phyloP scores from a whole-genome alignment of 257 asterid species.

The Solanum phureja region DNA sequence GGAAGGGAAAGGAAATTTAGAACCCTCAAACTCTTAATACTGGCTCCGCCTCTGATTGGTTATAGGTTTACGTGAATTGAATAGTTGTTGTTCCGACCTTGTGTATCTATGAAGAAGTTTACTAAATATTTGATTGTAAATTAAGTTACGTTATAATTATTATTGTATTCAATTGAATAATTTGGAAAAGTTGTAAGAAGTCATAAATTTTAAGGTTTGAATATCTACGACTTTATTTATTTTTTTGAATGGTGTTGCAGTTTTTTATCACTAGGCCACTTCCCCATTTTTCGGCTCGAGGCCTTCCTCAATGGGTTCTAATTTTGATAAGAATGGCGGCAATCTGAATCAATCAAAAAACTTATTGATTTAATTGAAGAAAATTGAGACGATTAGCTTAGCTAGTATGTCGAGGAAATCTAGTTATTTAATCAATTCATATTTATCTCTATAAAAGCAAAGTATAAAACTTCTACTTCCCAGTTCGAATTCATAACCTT shows the following conservation, averaged over 20 bases:
- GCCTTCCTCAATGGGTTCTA: not conserved
- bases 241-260: not conserved
- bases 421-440: no score
- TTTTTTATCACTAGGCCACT: not conserved
- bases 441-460: not conserved
- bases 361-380: no score
- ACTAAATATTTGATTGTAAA: not conserved
- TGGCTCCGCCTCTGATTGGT: no score
- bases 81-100: not conserved
- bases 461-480: not conserved
- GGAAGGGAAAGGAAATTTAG: no score
- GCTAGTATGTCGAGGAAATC: not conserved
- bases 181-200: not conserved
- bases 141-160: not conserved
- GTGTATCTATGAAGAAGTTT: not conserved
- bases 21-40: no score
- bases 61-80: not conserved
- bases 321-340: not conserved
- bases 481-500: not conserved
- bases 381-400: not conserved
- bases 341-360: no score
- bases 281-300: not conserved
- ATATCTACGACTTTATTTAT: fast-evolving
- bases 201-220: not conserved
- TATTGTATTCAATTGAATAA: not conserved